These are phyloP conservation scores for Flueggea neowawraea DNA, from an alignment of 441 rosid genomes.

Conservation along the genomic window DNA sequence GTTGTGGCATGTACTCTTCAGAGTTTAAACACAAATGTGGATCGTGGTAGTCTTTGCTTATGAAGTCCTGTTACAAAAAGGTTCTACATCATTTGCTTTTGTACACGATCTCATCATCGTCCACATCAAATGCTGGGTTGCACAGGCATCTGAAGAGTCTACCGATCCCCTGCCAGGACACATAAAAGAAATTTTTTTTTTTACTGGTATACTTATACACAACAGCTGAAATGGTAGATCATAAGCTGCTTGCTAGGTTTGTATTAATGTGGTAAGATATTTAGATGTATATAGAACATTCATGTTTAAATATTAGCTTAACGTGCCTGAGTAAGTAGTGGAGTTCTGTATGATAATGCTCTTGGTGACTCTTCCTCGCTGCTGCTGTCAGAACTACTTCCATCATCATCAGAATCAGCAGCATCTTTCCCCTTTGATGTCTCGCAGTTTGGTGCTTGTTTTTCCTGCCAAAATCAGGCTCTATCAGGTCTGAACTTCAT, in stretches of 20 bases:
- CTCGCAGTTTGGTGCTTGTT: slow-evolving; percentile 39
- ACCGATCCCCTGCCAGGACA: slow-evolving; percentile 69
- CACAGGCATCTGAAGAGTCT: slow-evolving; percentile 96
- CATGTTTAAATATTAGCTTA: not conserved
- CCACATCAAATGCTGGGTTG: slow-evolving; percentile 91
- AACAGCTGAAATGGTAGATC: too few species aligned
- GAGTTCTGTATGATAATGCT: slow-evolving; percentile 71
- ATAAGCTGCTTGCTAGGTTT: too few species aligned
- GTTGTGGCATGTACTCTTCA: too few species aligned
- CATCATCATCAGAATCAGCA: slow-evolving; percentile 38
- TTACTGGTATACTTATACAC: not conserved
- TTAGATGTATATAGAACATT: not conserved
- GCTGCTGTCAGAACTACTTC: slow-evolving; percentile 64
- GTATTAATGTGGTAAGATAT: too few species aligned
- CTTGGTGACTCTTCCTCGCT: slow-evolving; percentile 64
- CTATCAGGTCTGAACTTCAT: not conserved
- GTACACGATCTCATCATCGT: slow-evolving; percentile 90
- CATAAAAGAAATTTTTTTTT: too few species aligned
- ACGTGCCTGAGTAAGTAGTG: slow-evolving; percentile 80
- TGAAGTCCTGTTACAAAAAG: too few species aligned
- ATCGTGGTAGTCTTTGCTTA: too few species aligned
- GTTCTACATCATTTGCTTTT: slow-evolving; percentile 52
- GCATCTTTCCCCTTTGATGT: slow-evolving; percentile 48
- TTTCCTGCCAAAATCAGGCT: slow-evolving; percentile 41
- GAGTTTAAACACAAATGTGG: too few species aligned